These are phyloP conservation scores for Hymenoscyphus fraxineus DNA, from an alignment of 2,329 filamentous ascomycete genomes.

Conservation along the genomic window DNA sequence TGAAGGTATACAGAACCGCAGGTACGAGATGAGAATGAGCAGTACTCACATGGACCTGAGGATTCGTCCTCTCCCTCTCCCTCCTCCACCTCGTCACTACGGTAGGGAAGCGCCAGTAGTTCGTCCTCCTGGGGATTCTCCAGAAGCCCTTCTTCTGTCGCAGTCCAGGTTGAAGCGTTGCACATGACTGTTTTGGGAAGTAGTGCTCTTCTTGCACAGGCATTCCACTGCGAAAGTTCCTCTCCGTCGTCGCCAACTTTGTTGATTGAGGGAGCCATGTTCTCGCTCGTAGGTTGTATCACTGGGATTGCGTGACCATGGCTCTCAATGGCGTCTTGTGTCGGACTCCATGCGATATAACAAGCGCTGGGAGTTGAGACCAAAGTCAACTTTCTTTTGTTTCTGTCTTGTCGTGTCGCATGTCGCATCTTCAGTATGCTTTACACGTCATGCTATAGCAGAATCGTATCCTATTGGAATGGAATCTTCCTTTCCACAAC, in stretches of 20 bases:
- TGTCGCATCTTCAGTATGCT: background rate
- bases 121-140: background rate
- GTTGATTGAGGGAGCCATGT: background rate
- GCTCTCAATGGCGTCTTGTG: background rate
- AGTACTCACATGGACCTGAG: background rate
- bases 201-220: slow-evolving; percentile 15
- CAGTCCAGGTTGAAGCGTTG: slow-evolving; percentile 13
- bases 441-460: background rate
- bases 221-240: slow-evolving; percentile 20
- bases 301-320: background rate
- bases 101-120: background rate
- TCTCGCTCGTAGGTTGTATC: background rate
- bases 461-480: background rate
- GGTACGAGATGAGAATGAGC: background rate
- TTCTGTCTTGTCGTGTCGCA: background rate
- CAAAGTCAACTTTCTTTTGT: background rate
- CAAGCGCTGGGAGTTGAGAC: background rate
- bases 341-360: background rate
- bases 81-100: slow-evolving; percentile 1
- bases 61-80: background rate
- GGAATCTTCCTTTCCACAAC: background rate
- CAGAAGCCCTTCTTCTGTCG: slow-evolving; percentile 5
- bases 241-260: background rate
- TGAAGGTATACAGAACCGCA: background rate
- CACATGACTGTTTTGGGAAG: slow-evolving; percentile 13